A percentile compares a stretch with the other conserved stretches of the same genome.
phyloP scores from a whole-genome alignment of 208 protist genomes.

The Strigomonas culicis region DNA sequence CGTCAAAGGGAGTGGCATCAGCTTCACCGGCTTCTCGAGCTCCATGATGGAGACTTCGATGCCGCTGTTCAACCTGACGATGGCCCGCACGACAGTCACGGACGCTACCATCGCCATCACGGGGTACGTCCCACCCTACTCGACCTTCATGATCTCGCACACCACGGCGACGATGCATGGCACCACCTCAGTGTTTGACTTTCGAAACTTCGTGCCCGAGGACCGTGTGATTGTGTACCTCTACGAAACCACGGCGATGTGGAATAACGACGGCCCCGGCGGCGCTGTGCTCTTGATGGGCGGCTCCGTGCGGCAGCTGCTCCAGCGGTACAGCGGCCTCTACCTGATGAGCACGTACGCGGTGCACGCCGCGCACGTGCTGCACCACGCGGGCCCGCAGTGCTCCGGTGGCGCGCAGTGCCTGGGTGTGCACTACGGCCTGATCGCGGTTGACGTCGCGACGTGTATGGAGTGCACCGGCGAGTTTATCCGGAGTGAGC shows the following conservation, averaged over 20 bases:
- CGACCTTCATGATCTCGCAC: background rate
- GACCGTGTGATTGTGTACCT: background rate
- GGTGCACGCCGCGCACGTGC: background rate
- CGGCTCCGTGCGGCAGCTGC: background rate
- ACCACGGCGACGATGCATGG: background rate
- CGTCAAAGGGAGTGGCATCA: no score
- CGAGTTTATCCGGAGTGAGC: no score
- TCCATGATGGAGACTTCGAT: no score
- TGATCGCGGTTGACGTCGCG: slow-evolving; percentile 3
- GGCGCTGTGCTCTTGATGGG: background rate
- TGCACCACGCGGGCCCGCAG: background rate
- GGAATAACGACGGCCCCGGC: background rate
- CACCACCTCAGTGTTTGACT: slow-evolving; percentile 1
- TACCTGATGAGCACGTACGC: background rate
- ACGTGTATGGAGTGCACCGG: background rate
- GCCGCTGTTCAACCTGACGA: background rate
- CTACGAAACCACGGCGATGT: background rate
- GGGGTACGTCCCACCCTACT: background rate
- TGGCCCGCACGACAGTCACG: background rate
- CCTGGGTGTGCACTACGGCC: background rate
- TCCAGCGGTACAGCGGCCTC: background rate
- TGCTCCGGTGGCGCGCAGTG: background rate
- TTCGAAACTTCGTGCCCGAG: background rate
- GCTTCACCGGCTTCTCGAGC: no score
- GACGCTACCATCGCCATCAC: background rate